Evolutionary conservation across 345 rosid species (phyloP).

Genomic region (Camelina neglecta): DNA sequence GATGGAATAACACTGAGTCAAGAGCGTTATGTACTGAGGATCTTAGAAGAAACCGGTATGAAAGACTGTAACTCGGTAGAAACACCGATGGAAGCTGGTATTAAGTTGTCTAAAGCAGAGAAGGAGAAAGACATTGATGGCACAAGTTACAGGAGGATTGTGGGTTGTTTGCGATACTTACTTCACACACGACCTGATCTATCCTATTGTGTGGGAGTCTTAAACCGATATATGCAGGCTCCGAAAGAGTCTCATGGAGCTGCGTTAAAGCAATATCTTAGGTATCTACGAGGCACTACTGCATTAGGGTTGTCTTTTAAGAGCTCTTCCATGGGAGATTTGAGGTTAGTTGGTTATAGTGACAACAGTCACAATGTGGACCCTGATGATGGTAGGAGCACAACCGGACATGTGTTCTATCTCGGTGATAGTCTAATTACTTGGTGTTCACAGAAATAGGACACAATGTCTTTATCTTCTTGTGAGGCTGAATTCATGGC

Average conservation of each 20-base stretch:
- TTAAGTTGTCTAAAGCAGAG: neutral
- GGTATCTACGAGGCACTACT: no score
- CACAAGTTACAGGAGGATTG: neutral
- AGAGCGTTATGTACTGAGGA: rapidly evolving
- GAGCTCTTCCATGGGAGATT: no score
- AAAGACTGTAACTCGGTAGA: neutral
- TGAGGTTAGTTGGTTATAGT: neutral
- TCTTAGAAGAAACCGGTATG: neutral
- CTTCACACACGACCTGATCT: neutral
- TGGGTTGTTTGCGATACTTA: neutral
- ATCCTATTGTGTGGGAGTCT: neutral
- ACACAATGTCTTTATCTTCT: neutral
- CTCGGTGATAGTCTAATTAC: neutral
- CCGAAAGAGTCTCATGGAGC: neutral
- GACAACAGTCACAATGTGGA: neutral
- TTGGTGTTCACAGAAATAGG: neutral
- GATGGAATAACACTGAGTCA: neutral
- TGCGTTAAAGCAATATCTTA: neutral
- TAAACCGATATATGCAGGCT: neutral
- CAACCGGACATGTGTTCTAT: neutral
- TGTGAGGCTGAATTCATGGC: neutral
- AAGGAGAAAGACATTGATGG: neutral
- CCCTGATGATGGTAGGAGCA: neutral
- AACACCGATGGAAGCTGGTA: neutral
- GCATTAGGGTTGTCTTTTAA: no score